These are phyloP conservation scores for Epichloe bromicola DNA, from an alignment of 2,329 filamentous ascomycete species.

Conservation along the genomic window DNA sequence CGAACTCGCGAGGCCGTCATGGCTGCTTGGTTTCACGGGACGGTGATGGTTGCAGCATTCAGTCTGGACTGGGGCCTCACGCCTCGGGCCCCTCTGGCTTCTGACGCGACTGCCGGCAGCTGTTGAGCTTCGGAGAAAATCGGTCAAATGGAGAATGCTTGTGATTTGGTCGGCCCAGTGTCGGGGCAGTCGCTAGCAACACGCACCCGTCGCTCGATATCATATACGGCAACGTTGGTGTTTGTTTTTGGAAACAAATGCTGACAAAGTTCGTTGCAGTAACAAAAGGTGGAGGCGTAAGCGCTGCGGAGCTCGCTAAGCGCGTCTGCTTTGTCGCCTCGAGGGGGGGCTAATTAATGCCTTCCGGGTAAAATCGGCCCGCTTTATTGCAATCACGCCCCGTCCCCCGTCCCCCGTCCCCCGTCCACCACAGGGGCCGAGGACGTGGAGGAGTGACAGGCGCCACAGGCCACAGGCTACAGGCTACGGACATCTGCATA, in stretches of 20 bases:
- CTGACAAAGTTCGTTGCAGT: background rate
- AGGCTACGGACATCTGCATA: too few relatives aligned
- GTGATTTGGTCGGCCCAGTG: background rate
- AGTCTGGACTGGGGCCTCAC: background rate
- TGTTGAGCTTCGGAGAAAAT: background rate
- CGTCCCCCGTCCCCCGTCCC: too few relatives aligned
- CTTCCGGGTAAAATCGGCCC: background rate
- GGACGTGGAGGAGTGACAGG: too few relatives aligned
- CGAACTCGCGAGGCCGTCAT: constrained; percentile 32
- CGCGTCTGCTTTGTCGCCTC: constrained; percentile 1
- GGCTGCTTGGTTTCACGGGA: background rate
- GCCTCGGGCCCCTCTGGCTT: background rate
- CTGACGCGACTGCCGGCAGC: background rate
- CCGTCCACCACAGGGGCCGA: too few relatives aligned
- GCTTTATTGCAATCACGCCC: background rate
- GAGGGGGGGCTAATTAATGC: background rate
- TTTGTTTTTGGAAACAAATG: background rate
- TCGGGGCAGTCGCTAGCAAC: background rate
- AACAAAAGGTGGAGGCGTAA: background rate
- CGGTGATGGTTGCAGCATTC: background rate
- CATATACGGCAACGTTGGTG: background rate
- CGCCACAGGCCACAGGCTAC: too few relatives aligned
- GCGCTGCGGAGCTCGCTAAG: constrained; percentile 2
- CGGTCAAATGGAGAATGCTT: background rate
- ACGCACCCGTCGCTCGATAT: background rate